Evolutionary conservation across 495 filamentous ascomycete genomes (phyloP).

Genomic region (Lentithecium fluviatile): DNA sequence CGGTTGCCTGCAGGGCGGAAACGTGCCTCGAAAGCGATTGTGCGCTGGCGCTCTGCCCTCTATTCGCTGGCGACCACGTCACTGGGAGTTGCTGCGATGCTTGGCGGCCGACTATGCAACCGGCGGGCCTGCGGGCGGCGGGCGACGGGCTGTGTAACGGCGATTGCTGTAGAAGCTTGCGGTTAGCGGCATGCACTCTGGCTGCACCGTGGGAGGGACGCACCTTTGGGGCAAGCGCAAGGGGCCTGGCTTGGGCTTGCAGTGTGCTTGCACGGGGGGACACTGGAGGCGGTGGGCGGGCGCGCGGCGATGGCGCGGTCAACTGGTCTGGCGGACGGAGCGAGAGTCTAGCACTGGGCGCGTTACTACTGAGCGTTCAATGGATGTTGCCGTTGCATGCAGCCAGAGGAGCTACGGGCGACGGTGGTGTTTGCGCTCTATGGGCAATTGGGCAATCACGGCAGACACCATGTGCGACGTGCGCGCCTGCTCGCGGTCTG

Average conservation of each 20-base stretch:
- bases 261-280: too few species aligned
- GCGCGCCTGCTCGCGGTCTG: slow-evolving; percentile 3
- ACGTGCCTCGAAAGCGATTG: slow-evolving; percentile 29
- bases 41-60: slow-evolving; percentile 39
- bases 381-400: too few species aligned
- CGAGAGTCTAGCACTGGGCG: too few species aligned
- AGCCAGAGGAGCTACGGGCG: background rate
- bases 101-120: slow-evolving; percentile 34
- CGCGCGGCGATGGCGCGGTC: too few species aligned
- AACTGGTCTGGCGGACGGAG: too few species aligned
- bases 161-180: slow-evolving; percentile 11
- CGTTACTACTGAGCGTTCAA: slow-evolving; percentile 7
- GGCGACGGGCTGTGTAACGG: slow-evolving; percentile 28
- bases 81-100: slow-evolving; percentile 28
- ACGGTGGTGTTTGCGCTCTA: background rate
- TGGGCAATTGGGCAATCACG: slow-evolving; percentile 17
- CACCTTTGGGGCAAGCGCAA: slow-evolving; percentile 1
- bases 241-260: slow-evolving; percentile 1
- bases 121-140: background rate
- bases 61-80: slow-evolving; percentile 45
- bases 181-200: slow-evolving; percentile 31
- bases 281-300: too few species aligned
- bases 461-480: slow-evolving; percentile 19
- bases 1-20: slow-evolving; percentile 60
- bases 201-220: background rate